Evolutionary conservation across 73 alveolate species (phyloP).

Genomic region (Paramecium caudatum): DNA sequence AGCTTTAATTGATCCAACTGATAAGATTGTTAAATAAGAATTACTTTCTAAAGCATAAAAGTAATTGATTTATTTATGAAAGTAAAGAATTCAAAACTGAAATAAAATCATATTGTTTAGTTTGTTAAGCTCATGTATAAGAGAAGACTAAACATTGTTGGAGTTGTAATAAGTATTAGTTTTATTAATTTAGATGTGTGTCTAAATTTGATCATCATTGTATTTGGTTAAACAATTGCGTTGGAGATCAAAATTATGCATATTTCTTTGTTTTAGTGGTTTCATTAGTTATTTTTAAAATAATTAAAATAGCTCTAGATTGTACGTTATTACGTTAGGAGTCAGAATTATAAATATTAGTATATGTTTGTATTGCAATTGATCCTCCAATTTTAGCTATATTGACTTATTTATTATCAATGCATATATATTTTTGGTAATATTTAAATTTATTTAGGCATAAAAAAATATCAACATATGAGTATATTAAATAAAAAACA

Average conservation of each 20-base stretch:
- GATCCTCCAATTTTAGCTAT: constrained; percentile 3
- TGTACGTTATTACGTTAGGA: neutral
- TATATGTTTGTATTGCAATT: constrained; percentile 4
- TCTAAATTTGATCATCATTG: constrained; percentile 78
- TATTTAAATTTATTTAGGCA: neutral
- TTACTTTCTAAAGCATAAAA: neutral
- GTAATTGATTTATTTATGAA: neutral
- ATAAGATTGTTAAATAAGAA: neutral
- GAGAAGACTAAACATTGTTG: constrained; percentile 48
- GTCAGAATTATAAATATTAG: neutral
- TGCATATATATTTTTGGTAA: constrained; percentile 13
- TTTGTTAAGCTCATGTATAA: constrained; percentile 42
- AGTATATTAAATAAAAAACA: neutral
- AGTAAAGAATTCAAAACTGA: constrained; percentile 53
- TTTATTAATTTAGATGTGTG: constrained; percentile 40
- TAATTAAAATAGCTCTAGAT: neutral
- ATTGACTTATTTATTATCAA: neutral
- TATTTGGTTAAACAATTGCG: constrained; percentile 77
- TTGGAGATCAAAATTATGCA: constrained; percentile 69
- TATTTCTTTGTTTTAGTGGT: constrained; percentile 45
- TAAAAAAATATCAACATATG: constrained; percentile 31
- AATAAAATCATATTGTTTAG: constrained; percentile 7
- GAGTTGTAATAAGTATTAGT: constrained; percentile 44
- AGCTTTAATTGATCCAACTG: neutral
- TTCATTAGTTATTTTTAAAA: neutral